phyloP scores from a whole-genome alignment of 345 rosid species.

The Ricinus communis region DNA sequence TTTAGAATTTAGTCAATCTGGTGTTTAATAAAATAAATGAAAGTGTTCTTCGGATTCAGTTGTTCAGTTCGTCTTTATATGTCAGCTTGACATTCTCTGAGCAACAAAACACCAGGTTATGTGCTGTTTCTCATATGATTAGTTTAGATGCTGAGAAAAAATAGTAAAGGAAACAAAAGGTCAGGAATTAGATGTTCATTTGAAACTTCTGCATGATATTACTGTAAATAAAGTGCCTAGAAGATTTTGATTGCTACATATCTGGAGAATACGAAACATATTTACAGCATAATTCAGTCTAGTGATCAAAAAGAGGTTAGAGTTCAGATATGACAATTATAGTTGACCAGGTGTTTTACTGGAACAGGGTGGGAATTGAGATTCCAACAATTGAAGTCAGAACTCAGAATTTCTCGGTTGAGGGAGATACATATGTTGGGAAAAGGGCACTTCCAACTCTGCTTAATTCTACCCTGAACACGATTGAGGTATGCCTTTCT shows the following conservation, averaged over 20 bases:
- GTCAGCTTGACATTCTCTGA: too few relatives aligned
- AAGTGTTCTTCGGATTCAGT: too few relatives aligned
- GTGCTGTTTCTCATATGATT: too few relatives aligned
- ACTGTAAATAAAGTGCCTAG: too few relatives aligned
- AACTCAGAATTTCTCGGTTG: slow-evolving; percentile 37
- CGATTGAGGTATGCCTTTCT: slow-evolving; percentile 30
- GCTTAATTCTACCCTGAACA: slow-evolving; percentile 36
- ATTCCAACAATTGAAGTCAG: slow-evolving; percentile 43
- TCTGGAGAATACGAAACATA: background rate
- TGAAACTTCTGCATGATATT: too few relatives aligned
- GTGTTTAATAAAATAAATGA: background rate
- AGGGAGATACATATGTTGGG: slow-evolving; percentile 46
- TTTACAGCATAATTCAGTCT: background rate
- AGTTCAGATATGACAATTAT: background rate
- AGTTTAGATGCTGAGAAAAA: too few relatives aligned
- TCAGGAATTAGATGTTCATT: too few relatives aligned
- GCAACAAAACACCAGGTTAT: too few relatives aligned
- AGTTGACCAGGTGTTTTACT: background rate
- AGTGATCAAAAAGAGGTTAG: background rate
- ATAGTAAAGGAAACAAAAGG: too few relatives aligned
- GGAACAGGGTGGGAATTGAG: slow-evolving; percentile 41
- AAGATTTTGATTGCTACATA: background rate
- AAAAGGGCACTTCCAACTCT: slow-evolving; percentile 45
- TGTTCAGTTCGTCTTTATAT: too few relatives aligned
- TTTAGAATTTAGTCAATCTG: background rate